Evolutionary conservation across 2,329 filamentous ascomycete species (phyloP).

Genomic region (Beauveria rudraprayagi): DNA sequence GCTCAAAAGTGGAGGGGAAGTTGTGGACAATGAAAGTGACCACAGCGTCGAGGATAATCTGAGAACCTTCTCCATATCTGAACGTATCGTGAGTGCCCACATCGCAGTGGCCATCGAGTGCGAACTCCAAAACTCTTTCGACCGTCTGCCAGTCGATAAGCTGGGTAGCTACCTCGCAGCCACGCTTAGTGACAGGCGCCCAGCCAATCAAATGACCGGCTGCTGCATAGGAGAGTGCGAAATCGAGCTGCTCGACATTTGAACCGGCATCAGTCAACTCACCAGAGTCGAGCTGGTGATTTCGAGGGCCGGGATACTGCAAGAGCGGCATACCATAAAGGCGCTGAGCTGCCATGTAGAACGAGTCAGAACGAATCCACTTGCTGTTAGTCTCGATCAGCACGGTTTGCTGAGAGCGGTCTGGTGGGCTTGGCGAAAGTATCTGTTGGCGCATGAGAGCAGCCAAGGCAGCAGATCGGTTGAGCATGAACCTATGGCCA

Average conservation of each 20-base stretch:
- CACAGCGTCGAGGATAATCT: slow-evolving; percentile 45
- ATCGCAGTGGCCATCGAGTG: slow-evolving; percentile 33
- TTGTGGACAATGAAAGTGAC: slow-evolving; percentile 52
- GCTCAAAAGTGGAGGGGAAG: slow-evolving; percentile 51
- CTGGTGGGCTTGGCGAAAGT: slow-evolving; percentile 22
- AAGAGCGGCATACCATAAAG: slow-evolving; percentile 49
- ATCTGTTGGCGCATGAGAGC: slow-evolving; percentile 20
- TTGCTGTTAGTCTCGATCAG: slow-evolving; percentile 42
- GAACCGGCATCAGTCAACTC: slow-evolving; percentile 31
- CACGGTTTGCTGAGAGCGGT: slow-evolving; percentile 20
- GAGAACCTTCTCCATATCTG: slow-evolving; percentile 43
- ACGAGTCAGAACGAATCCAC: slow-evolving; percentile 47
- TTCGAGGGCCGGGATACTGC: slow-evolving; percentile 23
- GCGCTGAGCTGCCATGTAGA: slow-evolving; percentile 48
- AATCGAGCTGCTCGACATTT: slow-evolving; percentile 38
- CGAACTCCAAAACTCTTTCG: slow-evolving; percentile 53
- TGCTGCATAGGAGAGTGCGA: slow-evolving; percentile 57
- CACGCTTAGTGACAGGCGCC: slow-evolving; percentile 45
- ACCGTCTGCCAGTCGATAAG: slow-evolving; percentile 56
- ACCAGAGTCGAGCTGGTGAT: slow-evolving; percentile 19
- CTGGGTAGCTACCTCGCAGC: slow-evolving; percentile 50
- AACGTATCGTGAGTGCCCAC: slow-evolving; percentile 37
- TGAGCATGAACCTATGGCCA: slow-evolving; percentile 48
- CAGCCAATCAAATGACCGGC: slow-evolving; percentile 52
- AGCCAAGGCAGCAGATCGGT: slow-evolving; percentile 36